phyloP scores from a whole-genome alignment of 2,329 filamentous ascomycete species.

The Neoascochyta sp. region DNA sequence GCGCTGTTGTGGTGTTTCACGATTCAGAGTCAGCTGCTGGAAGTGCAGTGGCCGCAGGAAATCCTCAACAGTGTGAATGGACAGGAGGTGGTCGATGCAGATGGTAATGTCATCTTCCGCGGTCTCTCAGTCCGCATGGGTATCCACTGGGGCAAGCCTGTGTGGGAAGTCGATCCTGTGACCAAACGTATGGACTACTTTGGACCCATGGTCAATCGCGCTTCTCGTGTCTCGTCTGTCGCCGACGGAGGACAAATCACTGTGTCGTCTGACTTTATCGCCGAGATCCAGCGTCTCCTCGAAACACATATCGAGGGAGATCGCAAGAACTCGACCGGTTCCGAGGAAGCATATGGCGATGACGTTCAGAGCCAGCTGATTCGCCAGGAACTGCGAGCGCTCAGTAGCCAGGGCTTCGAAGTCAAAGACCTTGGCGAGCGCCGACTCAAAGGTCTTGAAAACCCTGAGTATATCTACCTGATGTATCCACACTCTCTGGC shows the following conservation, averaged over 20 bases:
- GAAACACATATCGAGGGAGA: constrained; percentile 88
- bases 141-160: constrained; percentile 89
- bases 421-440: constrained; percentile 94
- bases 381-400: constrained; percentile 77
- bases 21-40: constrained; percentile 81
- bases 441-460: constrained; percentile 94
- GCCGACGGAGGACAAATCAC: constrained; percentile 97
- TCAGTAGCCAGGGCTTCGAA: constrained; percentile 90
- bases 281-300: constrained; percentile 86
- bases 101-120: constrained; percentile 86
- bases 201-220: constrained; percentile 97
- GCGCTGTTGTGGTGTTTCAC: constrained; percentile 95
- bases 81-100: constrained; percentile 75
- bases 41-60: constrained; percentile 89
- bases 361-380: constrained; percentile 73
- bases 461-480: constrained; percentile 91
- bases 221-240: constrained; percentile 86
- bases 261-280: constrained; percentile 94
- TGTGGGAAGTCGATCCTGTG: constrained; percentile 93
- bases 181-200: constrained; percentile 99
- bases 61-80: constrained; percentile 84
- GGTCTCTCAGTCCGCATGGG: constrained; percentile 96
- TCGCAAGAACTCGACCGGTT: constrained; percentile 62
- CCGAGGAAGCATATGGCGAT: constrained; percentile 72
- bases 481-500: constrained; percentile 88